Conservation (phyloP, 495 filamentous ascomycete species). For the Lasiosphaeria hispida region DNA sequence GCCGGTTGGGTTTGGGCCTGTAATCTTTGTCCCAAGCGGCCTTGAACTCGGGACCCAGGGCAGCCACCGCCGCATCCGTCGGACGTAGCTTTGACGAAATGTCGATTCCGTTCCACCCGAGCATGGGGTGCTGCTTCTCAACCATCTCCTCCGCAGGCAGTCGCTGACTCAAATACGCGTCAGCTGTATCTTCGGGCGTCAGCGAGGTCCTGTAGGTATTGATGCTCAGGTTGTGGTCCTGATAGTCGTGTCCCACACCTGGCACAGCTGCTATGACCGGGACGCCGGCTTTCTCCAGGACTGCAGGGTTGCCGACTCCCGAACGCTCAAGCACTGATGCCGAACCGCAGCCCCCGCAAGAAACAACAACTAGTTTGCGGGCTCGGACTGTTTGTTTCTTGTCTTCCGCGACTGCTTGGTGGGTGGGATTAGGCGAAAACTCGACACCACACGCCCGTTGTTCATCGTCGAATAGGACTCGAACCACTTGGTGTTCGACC, state of each 20-base stretch:
- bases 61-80: conserved; percentile 38
- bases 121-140: conserved; percentile 26
- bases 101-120: conserved; percentile 51
- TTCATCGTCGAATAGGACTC: conserved; percentile 49
- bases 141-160: conserved; percentile 23
- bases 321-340: conserved; percentile 62
- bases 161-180: conserved; percentile 29
- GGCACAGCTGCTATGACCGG: conserved; percentile 39
- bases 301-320: conserved; percentile 48
- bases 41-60: conserved; percentile 42
- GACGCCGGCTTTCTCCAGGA: conserved; percentile 37
- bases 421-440: conserved; percentile 34
- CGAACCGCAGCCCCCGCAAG: conserved; percentile 56
- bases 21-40: conserved; percentile 47
- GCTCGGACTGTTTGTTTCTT: conserved; percentile 31
- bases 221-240: conserved; percentile 47
- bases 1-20: conserved; percentile 34
- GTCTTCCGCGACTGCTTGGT: not conserved
- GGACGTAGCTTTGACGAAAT: conserved; percentile 43
- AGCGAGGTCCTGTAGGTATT: conserved; percentile 32
- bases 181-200: conserved; percentile 34
- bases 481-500: conserved; percentile 48
- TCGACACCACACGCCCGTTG: conserved; percentile 47
- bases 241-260: conserved; percentile 50
- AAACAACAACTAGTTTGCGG: conserved; percentile 54